These are phyloP conservation scores for Yamadazyma oceani DNA, from an alignment of 1,139 yeast species.

Conservation along the genomic window DNA sequence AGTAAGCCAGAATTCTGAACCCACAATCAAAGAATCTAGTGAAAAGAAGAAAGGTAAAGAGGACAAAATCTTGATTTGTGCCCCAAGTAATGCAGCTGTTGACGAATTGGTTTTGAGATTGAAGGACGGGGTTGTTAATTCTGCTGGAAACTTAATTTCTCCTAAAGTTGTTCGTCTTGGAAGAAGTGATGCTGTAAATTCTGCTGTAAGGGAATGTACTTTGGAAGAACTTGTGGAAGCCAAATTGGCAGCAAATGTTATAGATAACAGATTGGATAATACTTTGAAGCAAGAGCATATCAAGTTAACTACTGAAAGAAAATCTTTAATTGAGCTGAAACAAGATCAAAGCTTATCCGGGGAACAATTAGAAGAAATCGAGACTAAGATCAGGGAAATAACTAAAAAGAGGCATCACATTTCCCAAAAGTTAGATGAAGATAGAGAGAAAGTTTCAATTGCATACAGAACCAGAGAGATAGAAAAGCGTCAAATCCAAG, in stretches of 20 bases:
- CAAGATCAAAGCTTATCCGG: conserved; percentile 34
- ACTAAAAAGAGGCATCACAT: conserved; percentile 63
- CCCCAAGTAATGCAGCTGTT: conserved; percentile 99
- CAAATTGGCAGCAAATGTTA: conserved; percentile 46
- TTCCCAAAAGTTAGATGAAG: conserved; percentile 74
- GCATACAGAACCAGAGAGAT: conserved; percentile 75
- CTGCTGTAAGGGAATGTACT: conserved; percentile 78
- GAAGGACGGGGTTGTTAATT: conserved; percentile 64
- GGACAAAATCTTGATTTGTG: conserved; percentile 74
- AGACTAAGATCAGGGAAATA: conserved; percentile 52
- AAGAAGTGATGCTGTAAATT: conserved; percentile 82
- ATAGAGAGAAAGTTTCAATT: conserved; percentile 69
- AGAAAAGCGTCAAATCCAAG: conserved; percentile 73
- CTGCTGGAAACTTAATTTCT: conserved; percentile 54
- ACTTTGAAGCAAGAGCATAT: conserved; percentile 53
- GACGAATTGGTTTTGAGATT: conserved; percentile 92
- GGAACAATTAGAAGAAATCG: conserved; percentile 44
- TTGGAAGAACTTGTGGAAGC: conserved; percentile 83
- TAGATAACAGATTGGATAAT: conserved; percentile 43
- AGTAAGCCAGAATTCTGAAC: conserved; percentile 5
- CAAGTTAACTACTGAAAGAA: conserved; percentile 51
- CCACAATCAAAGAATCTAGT: conserved; percentile 5
- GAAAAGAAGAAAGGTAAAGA: conserved; percentile 12
- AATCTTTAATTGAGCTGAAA: conserved; percentile 43
- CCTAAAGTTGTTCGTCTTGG: conserved; percentile 91